Evolutionary conservation across 2,329 filamentous ascomycete genomes (phyloP).

Genomic region (Pseudocercospora macadamiae): DNA sequence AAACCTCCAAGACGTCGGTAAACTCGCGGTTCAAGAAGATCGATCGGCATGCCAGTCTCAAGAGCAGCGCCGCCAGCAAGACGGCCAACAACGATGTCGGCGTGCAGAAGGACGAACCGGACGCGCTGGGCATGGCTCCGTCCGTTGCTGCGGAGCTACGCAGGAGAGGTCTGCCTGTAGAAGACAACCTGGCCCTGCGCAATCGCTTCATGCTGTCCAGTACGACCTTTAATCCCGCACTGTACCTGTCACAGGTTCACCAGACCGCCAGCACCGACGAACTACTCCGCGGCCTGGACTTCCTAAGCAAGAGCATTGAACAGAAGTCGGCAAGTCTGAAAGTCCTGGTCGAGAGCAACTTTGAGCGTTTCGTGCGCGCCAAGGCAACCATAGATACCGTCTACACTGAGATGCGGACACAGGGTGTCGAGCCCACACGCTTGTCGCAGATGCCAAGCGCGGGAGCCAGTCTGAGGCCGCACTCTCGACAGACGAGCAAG

Average conservation of each 20-base stretch:
- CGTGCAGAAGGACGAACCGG: conserved; percentile 88
- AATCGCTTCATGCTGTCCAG: conserved; percentile 95
- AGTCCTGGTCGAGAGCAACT: conserved; percentile 94
- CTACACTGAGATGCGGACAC: conserved; percentile 87
- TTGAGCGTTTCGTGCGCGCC: conserved; percentile 94
- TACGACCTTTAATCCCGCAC: conserved; percentile 87
- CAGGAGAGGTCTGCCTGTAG: conserved; percentile 74
- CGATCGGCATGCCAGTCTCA: conserved; percentile 71
- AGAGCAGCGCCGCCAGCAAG: conserved; percentile 56
- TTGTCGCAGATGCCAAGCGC: conserved; percentile 22
- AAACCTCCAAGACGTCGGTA: conserved; percentile 16
- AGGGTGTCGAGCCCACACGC: conserved; percentile 59
- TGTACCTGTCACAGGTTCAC: conserved; percentile 93
- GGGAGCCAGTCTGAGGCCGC: conserved; percentile 43
- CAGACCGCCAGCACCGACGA: conserved; percentile 80
- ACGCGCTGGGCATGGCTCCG: conserved; percentile 84
- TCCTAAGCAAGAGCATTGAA: conserved; percentile 88
- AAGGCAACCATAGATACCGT: conserved; percentile 99
- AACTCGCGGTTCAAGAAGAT: conserved; percentile 74
- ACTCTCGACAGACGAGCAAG: conserved; percentile 70
- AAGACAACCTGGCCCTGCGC: conserved; percentile 72
- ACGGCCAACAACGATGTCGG: conserved; percentile 71
- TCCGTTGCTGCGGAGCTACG: conserved; percentile 83
- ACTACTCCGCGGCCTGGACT: conserved; percentile 79
- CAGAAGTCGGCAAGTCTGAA: conserved; percentile 97